These are phyloP conservation scores for Candida ipomoeae DNA, from an alignment of 805 yeast species.

Conservation along the genomic window DNA sequence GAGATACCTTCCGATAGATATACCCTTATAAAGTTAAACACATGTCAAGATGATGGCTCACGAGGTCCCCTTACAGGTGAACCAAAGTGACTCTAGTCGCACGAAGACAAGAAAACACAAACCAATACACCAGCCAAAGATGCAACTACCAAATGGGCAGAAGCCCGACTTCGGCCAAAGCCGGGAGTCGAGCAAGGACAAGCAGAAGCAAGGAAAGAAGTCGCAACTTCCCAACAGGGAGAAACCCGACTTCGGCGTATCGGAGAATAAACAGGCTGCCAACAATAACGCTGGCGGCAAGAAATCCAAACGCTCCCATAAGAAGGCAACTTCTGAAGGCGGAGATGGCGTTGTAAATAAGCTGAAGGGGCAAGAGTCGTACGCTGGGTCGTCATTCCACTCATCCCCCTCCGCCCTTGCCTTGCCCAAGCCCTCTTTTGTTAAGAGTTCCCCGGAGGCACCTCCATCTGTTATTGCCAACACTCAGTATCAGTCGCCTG, in stretches of 20 bases:
- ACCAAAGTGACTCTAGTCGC: conserved; percentile 14
- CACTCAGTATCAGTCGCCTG: not conserved
- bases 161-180: conserved; percentile 25
- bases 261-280: conserved; percentile 8
- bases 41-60: conserved; percentile 22
- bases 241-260: conserved; percentile 18
- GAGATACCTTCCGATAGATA: not conserved
- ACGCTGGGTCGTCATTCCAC: conserved; percentile 57
- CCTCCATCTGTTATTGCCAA: not conserved
- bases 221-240: conserved; percentile 25
- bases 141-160: conserved; percentile 27
- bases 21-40: not conserved
- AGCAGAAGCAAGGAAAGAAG: conserved; percentile 8
- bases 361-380: conserved; percentile 24
- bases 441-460: conserved; percentile 21
- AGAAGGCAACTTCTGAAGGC: not conserved
- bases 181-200: conserved; percentile 6
- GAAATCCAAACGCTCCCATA: conserved; percentile 6
- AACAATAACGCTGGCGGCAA: conserved; percentile 4
- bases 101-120: conserved; percentile 15
- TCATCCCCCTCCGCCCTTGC: conserved; percentile 54
- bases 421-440: conserved; percentile 53
- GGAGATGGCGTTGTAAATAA: not conserved
- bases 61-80: conserved; percentile 29
- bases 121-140: conserved; percentile 15